Conservation (phyloP, 2,329 filamentous ascomycete species). For the Aspergillus pseudotamarii region DNA sequence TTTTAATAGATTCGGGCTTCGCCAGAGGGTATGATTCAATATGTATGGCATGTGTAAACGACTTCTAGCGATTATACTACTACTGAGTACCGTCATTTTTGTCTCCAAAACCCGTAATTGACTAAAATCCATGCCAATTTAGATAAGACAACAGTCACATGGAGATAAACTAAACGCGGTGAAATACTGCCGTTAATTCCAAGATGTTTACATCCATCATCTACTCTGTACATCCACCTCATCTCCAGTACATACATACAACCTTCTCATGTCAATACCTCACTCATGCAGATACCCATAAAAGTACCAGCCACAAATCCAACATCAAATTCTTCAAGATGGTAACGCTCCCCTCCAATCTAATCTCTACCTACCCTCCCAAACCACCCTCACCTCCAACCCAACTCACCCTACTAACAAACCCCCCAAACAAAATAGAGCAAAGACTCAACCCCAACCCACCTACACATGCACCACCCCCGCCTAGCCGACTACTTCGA, state of each 20-base stretch:
- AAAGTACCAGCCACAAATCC: not conserved
- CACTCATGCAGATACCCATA: not conserved
- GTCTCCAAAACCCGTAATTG: not conserved
- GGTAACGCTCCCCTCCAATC: slow-evolving; percentile 16
- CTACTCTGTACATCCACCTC: not conserved
- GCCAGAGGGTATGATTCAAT: not conserved
- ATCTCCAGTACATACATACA: not conserved
- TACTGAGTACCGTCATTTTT: not conserved
- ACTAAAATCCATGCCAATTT: not conserved
- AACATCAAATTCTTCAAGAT: slow-evolving; percentile 19
- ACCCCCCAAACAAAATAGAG: slow-evolving; percentile 35
- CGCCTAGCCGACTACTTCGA: slow-evolving; percentile 54
- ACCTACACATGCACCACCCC: slow-evolving; percentile 53
- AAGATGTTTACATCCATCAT: not conserved
- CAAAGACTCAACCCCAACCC: slow-evolving; percentile 53
- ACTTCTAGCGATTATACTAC: not conserved
- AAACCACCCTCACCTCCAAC: not conserved
- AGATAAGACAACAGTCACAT: not conserved
- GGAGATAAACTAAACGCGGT: not conserved
- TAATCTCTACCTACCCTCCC: not conserved
- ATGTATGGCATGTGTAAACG: not conserved
- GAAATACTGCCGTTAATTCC: not conserved
- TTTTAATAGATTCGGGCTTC: not conserved
- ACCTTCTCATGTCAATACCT: not conserved
- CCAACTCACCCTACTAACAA: slow-evolving; percentile 3